These are phyloP conservation scores for Neopestalotiopsis rosae DNA, from an alignment of 2,329 filamentous ascomycete species.

Conservation along the genomic window DNA sequence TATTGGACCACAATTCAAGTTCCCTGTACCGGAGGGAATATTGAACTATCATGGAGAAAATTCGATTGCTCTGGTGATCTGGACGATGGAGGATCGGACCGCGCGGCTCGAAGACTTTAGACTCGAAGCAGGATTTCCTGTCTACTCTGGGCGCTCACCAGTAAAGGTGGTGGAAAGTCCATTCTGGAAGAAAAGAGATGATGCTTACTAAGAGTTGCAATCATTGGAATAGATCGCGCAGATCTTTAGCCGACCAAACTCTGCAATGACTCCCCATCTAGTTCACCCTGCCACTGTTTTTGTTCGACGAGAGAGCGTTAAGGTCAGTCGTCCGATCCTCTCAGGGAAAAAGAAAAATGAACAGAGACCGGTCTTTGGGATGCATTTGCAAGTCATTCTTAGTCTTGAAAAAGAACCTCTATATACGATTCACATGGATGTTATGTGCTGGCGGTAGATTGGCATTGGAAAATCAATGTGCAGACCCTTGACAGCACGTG, in stretches of 20 bases:
- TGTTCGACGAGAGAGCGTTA: too few species aligned
- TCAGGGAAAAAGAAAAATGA: too few species aligned
- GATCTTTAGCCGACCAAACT: not conserved
- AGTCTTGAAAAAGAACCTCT: too few species aligned
- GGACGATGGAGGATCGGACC: slow-evolving; percentile 51
- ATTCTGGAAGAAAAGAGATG: slow-evolving; percentile 49
- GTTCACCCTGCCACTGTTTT: too few species aligned
- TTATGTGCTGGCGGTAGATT: too few species aligned
- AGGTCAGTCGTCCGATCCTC: too few species aligned
- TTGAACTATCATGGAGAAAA: slow-evolving; percentile 74
- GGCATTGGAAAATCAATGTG: too few species aligned
- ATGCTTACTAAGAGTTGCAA: slow-evolving; percentile 49
- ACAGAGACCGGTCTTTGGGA: too few species aligned
- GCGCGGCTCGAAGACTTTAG: slow-evolving; percentile 60
- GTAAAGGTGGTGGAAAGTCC: slow-evolving; percentile 47
- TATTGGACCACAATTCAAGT: slow-evolving; percentile 73
- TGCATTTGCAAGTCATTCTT: too few species aligned
- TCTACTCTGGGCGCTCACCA: slow-evolving; percentile 46
- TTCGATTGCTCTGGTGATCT: slow-evolving; percentile 70
- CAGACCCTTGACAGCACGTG: too few species aligned
- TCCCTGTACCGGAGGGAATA: slow-evolving; percentile 76
- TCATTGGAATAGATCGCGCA: not conserved
- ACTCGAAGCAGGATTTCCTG: slow-evolving; percentile 52
- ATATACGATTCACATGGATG: too few species aligned
- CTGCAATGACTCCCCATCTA: too few species aligned